These are phyloP conservation scores for Acacia pycnantha DNA, from an alignment of 331 rosid genomes.

Conservation along the genomic window DNA sequence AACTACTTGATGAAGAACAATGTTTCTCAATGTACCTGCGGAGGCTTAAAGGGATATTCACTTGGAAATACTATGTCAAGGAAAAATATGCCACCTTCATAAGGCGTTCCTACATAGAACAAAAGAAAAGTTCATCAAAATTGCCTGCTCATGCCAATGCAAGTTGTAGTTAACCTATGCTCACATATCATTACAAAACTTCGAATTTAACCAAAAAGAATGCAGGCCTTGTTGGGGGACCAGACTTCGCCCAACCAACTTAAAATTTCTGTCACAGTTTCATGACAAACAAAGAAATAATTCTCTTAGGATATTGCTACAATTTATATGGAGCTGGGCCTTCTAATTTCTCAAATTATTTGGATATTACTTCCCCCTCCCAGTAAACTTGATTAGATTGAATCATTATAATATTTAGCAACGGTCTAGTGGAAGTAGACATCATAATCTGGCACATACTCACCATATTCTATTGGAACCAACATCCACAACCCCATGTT, in stretches of 20 bases:
- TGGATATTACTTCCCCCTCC: not conserved
- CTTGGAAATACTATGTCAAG: conserved; percentile 73
- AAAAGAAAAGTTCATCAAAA: conserved; percentile 14
- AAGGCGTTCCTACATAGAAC: conserved; percentile 71
- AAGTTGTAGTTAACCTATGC: not conserved
- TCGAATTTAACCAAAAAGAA: not conserved
- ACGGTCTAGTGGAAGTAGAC: not conserved
- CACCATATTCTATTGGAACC: not conserved
- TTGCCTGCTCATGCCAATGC: not conserved
- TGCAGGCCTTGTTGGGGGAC: not conserved
- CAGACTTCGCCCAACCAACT: not conserved
- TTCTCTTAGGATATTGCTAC: not conserved
- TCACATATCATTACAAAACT: not conserved
- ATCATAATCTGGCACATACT: not conserved
- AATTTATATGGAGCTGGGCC: not conserved
- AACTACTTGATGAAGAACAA: not conserved
- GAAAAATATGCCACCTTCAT: conserved; percentile 85
- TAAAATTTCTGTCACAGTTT: not conserved
- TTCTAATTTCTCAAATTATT: not conserved
- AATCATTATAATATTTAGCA: not conserved
- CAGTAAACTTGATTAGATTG: not conserved
- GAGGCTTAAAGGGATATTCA: conserved; percentile 91
- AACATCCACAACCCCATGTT: not conserved
- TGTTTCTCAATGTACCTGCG: conserved; percentile 29
- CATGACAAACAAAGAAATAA: not conserved